These are phyloP conservation scores for Podaxis carcinomalis DNA, from an alignment of 768 basidiomycete species.

Conservation along the genomic window DNA sequence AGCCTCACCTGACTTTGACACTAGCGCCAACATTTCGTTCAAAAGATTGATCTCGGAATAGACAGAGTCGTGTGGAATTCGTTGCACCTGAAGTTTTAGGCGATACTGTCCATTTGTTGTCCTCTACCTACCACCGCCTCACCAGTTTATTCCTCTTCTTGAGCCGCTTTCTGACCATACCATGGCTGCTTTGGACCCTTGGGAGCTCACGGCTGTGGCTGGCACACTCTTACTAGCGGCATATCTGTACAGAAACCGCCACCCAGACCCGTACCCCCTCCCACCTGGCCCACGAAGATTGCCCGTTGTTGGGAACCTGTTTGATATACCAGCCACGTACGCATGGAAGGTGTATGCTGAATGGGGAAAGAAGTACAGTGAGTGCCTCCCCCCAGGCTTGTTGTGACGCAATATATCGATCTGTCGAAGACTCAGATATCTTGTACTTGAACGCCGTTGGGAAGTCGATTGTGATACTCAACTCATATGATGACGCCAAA, in stretches of 20 bases:
- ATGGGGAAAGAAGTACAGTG: constrained; percentile 40
- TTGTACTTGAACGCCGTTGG: constrained; percentile 18
- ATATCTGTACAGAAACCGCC: neutral
- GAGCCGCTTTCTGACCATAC: neutral
- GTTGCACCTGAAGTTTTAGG: neutral
- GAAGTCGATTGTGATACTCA: constrained; percentile 17
- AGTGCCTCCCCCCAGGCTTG: neutral
- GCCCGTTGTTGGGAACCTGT: constrained; percentile 40
- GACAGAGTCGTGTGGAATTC: too few species aligned
- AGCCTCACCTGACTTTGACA: too few species aligned
- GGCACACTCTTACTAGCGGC: neutral
- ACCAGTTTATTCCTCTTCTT: neutral
- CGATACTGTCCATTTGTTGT: neutral
- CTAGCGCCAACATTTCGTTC: too few species aligned
- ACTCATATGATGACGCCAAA: constrained; percentile 16
- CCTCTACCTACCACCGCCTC: neutral
- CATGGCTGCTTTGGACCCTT: neutral
- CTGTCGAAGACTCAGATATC: constrained; percentile 17
- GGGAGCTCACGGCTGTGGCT: neutral
- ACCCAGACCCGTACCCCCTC: constrained; percentile 13
- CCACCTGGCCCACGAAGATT: constrained; percentile 39
- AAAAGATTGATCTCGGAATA: too few species aligned
- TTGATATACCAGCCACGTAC: constrained; percentile 35
- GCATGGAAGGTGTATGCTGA: constrained; percentile 38
- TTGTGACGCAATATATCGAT: neutral